A percentile compares a stretch with the other conserved stretches of the same genome.
These are phyloP conservation scores for Auricularia sp. DNA, from an alignment of 768 basidiomycete genomes.

Conservation along the genomic window DNA sequence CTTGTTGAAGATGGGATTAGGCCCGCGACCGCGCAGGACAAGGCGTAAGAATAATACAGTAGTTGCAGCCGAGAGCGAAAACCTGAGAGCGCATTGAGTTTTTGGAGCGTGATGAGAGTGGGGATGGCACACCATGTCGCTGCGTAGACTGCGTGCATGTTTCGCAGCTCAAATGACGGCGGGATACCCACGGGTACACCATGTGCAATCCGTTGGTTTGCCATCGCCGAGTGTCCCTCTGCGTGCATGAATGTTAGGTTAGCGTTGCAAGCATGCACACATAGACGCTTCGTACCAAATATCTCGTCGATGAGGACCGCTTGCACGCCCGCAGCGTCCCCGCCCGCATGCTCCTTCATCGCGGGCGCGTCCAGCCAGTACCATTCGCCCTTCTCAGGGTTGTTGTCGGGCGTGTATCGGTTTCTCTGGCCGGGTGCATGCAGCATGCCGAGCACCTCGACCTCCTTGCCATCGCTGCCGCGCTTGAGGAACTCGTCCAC, in stretches of 20 bases:
- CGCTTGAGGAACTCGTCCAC: conserved; percentile 1
- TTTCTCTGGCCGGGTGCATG: conserved; percentile 60
- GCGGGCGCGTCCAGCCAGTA: conserved; percentile 81
- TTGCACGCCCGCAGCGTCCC: conserved; percentile 60
- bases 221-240: conserved; percentile 85
- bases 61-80: conserved; percentile 78
- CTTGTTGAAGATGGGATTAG: neutral
- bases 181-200: conserved; percentile 82
- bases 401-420: conserved; percentile 82
- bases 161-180: conserved; percentile 77
- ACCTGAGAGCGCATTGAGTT: conserved; percentile 41
- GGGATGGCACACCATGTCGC: conserved; percentile 66
- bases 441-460: conserved; percentile 80
- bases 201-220: conserved; percentile 41
- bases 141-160: conserved; percentile 91
- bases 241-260: neutral
- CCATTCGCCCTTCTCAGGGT: conserved; percentile 71
- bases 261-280: conserved; percentile 1
- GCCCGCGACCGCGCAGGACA: conserved; percentile 17
- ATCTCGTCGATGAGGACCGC: conserved; percentile 87
- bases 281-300: conserved; percentile 49
- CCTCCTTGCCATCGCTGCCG: conserved; percentile 34
- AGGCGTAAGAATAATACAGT: conserved; percentile 70
- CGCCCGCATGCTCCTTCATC: conserved; percentile 73
- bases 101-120: neutral